Percentiles rank a stretch among this genome's conserved stretches.
These are phyloP conservation scores for Candida gigantensis DNA, from an alignment of 1,139 yeast species.

Conservation along the genomic window DNA sequence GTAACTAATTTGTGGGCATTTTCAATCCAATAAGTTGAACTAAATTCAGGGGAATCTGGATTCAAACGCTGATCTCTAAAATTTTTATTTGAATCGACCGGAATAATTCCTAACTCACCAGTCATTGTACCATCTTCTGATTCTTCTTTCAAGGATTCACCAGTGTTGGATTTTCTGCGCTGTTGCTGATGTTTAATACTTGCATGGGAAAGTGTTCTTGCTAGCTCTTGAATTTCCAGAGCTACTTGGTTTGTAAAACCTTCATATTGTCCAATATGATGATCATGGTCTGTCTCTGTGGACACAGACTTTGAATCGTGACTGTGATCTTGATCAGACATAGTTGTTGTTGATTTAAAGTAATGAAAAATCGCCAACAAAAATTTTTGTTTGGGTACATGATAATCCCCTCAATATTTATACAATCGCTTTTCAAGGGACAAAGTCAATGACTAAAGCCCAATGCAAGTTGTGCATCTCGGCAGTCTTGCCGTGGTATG, in stretches of 20 bases:
- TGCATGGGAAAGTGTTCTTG: constrained; percentile 9
- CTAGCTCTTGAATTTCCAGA: constrained; percentile 7
- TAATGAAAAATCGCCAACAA: too few relatives aligned
- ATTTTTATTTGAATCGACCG: constrained; percentile 19
- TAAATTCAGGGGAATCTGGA: constrained; percentile 12
- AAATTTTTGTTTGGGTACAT: too few relatives aligned
- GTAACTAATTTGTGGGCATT: constrained; percentile 32
- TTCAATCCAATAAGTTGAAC: constrained; percentile 26
- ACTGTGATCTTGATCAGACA: too few relatives aligned
- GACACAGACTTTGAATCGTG: too few relatives aligned
- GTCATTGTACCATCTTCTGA: constrained; percentile 14
- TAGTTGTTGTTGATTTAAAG: too few relatives aligned
- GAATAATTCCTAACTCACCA: constrained; percentile 5
- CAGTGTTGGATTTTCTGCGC: too few relatives aligned
- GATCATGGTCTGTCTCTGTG: too few relatives aligned
- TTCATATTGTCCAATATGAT: constrained; percentile 2
- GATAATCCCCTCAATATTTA: too few relatives aligned
- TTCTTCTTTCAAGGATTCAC: neutral
- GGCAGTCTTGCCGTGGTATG: too few relatives aligned
- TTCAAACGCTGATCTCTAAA: constrained; percentile 10
- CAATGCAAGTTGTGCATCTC: too few relatives aligned
- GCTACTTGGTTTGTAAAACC: constrained; percentile 7
- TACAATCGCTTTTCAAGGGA: too few relatives aligned
- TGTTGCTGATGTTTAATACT: constrained; percentile 19
- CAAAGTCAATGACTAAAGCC: too few relatives aligned